Evolutionary conservation across 1,139 yeast genomes (phyloP), one percentile per base, ranked within the genome.

Genomic region (Candida sp.): DNA sequence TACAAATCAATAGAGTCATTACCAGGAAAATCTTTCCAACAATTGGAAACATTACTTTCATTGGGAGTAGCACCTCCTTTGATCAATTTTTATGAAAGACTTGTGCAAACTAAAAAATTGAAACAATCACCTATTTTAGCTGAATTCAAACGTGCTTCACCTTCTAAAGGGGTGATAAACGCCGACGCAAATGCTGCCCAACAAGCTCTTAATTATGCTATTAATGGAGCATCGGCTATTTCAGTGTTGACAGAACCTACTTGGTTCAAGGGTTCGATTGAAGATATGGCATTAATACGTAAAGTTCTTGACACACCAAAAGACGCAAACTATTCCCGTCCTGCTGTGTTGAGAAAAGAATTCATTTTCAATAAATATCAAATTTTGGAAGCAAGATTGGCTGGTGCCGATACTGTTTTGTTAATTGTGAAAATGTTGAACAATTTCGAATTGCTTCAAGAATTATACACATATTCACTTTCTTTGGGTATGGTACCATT

Each of bases 81-180:
- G 36, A 73, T 85, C 44, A 81, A 88, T 56, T 89, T 93, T 56
- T 81, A 81, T 56, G 78, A 77, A 3, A 74, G 90, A 48, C 69
- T 93, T 38, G 50, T 49, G 37, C 54, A 61, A 23, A 65, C 75
- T 35, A 64, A 68, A 38, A 54, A 54, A 3, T 50, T 60, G 4
- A 60, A 64, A 6, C 65, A 73, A 41, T 77, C 83, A 42, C 81
- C 87, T 9, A 82, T 93, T 22, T 72, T 93, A 53, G 88, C 97
- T 27, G 99, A 93, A 64, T 83, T 95, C 54, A 93, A 93, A 65
- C 81, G 99, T 49, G 99, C 99, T 0, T 90, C 97, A 4, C 99
- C 99, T n/a, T 91, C 98, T 0, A 93, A 93, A 66, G 99, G 99
- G 11, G 79, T 83, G 45, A 93, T 93, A 50, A 90, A 85, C 50